Evolutionary conservation across 345 rosid species (phyloP), one percentile per base, ranked within the genome.

Genomic region (Camelina sativa): DNA sequence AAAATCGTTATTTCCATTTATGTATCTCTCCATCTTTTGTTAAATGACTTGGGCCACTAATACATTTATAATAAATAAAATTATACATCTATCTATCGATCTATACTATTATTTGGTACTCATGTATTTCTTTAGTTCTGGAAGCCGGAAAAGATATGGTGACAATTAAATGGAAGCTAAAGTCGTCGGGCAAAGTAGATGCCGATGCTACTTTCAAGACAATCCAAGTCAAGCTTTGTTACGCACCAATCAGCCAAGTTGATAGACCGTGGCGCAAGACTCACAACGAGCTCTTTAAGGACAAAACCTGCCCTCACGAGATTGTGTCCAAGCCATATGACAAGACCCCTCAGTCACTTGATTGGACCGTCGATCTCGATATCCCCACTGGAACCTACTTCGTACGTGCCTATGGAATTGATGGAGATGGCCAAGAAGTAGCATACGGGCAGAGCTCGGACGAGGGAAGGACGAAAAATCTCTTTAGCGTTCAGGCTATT

Each of bases 261-360:
- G 92, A 92, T 63, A 85, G 97, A 25, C 82, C 89, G 1, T 88
- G 97, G 97, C 82, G 97, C 47, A 92, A 81, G 61, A 86, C 92
- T 0, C 66, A 6, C 34, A 91, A 92, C 67, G 30, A 74, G 25
- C 66, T 90, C 8, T 11, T 16, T 44, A 89, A 82, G 74, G 96
- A 92, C 85, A 89, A 71, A 81, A 92, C 89, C 7, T 89, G 97
- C 79, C 86, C 64, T 67, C 22, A 76, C 60, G 72, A 69, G 23
- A 83, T 89, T 23, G 84, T 59, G 3, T n/a, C 81, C 4, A 74
- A 43, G 46, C 89, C 89, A 4, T 84, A 86, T 77, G 54, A 37
- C 53, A 80, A 20, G 64, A 62, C 61, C 25, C 54, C 35, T 76
- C 82, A 86, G 17, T 67, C 79, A 69, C 62, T 63, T 13, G 82